These are phyloP conservation scores for Collybia mongolica DNA, from an alignment of 768 basidiomycete species.

Conservation along the genomic window DNA sequence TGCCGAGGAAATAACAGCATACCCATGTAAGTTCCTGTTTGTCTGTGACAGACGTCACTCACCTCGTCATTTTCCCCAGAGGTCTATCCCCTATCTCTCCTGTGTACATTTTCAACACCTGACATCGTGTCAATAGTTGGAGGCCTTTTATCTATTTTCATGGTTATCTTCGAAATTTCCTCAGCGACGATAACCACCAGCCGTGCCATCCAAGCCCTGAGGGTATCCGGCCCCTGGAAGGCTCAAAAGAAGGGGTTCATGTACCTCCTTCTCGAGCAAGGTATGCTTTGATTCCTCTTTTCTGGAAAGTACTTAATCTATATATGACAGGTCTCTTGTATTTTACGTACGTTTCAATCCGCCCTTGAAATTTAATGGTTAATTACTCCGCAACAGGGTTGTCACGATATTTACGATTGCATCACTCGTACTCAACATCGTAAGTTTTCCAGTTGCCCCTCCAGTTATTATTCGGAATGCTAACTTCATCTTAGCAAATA, in stretches of 20 bases:
- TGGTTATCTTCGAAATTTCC: conserved; percentile 24
- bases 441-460: conserved; percentile 13
- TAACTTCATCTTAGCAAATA: conserved; percentile 10
- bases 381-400: conserved; percentile 7
- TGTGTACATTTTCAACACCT: background rate
- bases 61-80: background rate
- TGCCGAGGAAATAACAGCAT: conserved; percentile 21
- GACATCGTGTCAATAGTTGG: conserved; percentile 14
- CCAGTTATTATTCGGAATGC: background rate
- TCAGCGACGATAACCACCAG: conserved; percentile 21
- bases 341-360: conserved; percentile 18
- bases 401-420: conserved; percentile 22
- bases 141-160: conserved; percentile 24
- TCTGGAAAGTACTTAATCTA: background rate
- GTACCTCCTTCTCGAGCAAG: conserved; percentile 26
- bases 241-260: conserved; percentile 17
- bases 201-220: conserved; percentile 22
- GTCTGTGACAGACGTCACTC: background rate
- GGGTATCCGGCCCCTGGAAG: conserved; percentile 12
- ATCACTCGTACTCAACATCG: conserved; percentile 22
- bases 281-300: conserved; percentile 2
- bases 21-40: conserved; percentile 7
- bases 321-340: conserved; percentile 21
- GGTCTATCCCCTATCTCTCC: background rate
- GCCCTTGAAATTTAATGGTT: background rate